Evolutionary conservation across 1,284 basidiomycete species (phyloP), one percentile per base, ranked within the genome.

Genomic region (Acaromyces ingoldii): DNA sequence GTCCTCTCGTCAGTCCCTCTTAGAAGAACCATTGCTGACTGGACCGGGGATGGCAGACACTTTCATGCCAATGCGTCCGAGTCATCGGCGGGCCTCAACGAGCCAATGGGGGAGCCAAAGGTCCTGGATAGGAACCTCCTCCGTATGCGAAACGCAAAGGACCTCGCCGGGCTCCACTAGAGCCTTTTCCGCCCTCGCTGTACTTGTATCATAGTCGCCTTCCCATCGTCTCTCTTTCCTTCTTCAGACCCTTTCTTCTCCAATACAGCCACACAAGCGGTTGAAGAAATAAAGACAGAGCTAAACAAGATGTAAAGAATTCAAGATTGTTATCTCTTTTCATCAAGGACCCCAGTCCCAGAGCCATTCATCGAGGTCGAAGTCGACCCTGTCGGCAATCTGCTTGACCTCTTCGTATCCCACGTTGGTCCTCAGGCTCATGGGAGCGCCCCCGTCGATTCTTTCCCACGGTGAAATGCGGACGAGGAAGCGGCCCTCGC

Each of bases 351-450:
- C 56, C 61, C 64, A 66, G 47, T 66, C 59, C 58, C 62, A 66
- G 6, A 66, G 34, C 64, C 64, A 66, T 31, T 62, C 59, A 26
- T 62, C 59, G 43, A 66, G 41, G 13, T 64, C 58, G 25, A 66
- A 64, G 17, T 52, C 49, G 41, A 62, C 64, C 29, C 56, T 38
- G n/a, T 50, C 53, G 4, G 58, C 58, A n/a, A 66, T 29, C 15
- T 51, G 53, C 19, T 48, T 26, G 2, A 57, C 61, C 4, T 59
- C 52, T 13, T 44, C 56, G 39, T 63, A 60, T 10, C 51, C 47
- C 2, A 63, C 57, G 29, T 66, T 66, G 13, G 57, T 60, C 22
- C 64, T 34, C 10, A 66, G 58, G 19, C 60, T 58, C 41, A 62
- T 61, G 28, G 53, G 53, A n/a, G n/a, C n/a, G n/a, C n/a, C n/a